A percentile compares a stretch with the other conserved stretches of the same genome.
Conservation (phyloP, 345 rosid species). For the Eutrema japonicum region DNA sequence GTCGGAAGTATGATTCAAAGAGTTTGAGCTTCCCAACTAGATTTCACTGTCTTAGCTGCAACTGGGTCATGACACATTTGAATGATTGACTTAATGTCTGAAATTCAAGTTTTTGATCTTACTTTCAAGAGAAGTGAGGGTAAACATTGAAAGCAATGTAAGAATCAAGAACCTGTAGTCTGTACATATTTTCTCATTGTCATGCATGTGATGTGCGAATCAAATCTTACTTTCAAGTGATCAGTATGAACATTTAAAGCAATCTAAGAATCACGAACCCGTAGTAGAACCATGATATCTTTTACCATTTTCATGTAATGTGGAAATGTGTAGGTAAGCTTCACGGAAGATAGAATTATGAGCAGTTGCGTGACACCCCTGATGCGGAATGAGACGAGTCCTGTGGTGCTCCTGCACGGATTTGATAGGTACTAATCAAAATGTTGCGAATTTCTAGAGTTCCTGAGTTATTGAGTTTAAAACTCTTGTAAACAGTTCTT, state of each 20-base stretch:
- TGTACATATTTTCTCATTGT: too few relatives aligned
- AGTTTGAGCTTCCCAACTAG: conserved; percentile 4
- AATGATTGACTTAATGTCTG: neutral
- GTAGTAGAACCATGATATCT: neutral
- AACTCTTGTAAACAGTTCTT: conserved; percentile 64
- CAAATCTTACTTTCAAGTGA: neutral
- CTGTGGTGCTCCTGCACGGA: conserved; percentile 88
- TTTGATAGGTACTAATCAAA: conserved; percentile 74
- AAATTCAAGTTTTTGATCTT: neutral
- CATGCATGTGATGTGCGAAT: too few relatives aligned
- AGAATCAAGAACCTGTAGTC: neutral
- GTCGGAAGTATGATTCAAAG: neutral
- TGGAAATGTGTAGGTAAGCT: conserved; percentile 57
- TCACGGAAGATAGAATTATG: conserved; percentile 59
- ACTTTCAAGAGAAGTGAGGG: neutral
- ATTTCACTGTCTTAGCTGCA: neutral
- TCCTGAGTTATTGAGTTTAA: conserved; percentile 21
- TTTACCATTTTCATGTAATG: neutral
- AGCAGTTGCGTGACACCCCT: conserved; percentile 83
- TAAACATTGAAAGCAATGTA: neutral
- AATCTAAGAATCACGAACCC: conserved; percentile 7
- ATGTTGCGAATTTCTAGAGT: neutral
- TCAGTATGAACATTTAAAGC: neutral
- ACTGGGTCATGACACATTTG: neutral
- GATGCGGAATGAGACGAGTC: conserved; percentile 52